A percentile compares a stretch with the other conserved stretches of the same genome.
phyloP scores from a whole-genome alignment of 2,329 filamentous ascomycete species.

The Epichloe hybrida region DNA sequence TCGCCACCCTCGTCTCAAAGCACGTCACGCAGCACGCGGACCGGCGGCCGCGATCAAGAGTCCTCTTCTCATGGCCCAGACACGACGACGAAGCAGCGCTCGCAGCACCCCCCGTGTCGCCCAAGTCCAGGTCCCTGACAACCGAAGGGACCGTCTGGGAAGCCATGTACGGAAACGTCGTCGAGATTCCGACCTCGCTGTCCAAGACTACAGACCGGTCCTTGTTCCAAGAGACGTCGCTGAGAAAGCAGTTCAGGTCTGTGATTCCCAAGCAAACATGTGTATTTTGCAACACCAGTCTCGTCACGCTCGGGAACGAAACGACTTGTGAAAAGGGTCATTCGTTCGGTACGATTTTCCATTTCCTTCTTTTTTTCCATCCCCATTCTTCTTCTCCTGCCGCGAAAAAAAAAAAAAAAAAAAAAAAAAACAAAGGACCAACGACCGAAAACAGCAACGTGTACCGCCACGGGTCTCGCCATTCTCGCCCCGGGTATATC shows the following conservation, averaged over 20 bases:
- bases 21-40: slow-evolving; percentile 36
- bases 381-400: background rate
- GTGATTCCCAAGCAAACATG: slow-evolving; percentile 27
- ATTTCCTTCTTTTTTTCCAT: background rate
- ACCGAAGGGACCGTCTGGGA: slow-evolving; percentile 44
- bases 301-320: slow-evolving; percentile 20
- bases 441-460: slow-evolving; percentile 27
- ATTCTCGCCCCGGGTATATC: slow-evolving; percentile 41
- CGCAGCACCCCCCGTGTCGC: background rate
- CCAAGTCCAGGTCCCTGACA: slow-evolving; percentile 21
- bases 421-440: background rate
- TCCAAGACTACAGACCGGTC: slow-evolving; percentile 10
- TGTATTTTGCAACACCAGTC: slow-evolving; percentile 29
- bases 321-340: slow-evolving; percentile 27
- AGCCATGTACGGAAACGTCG: slow-evolving; percentile 43
- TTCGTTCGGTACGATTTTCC: slow-evolving; percentile 23
- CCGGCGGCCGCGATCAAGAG: slow-evolving; percentile 23
- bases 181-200: slow-evolving; percentile 28
- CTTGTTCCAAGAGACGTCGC: slow-evolving; percentile 8
- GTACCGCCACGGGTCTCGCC: slow-evolving; percentile 38
- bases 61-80: slow-evolving; percentile 23
- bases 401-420: too few species aligned
- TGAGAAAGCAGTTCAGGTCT: slow-evolving; percentile 26
- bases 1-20: slow-evolving; percentile 35
- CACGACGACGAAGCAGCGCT: slow-evolving; percentile 3